phyloP scores from a whole-genome alignment of 345 rosid genomes.

The Xanthoceras sorbifolium region DNA sequence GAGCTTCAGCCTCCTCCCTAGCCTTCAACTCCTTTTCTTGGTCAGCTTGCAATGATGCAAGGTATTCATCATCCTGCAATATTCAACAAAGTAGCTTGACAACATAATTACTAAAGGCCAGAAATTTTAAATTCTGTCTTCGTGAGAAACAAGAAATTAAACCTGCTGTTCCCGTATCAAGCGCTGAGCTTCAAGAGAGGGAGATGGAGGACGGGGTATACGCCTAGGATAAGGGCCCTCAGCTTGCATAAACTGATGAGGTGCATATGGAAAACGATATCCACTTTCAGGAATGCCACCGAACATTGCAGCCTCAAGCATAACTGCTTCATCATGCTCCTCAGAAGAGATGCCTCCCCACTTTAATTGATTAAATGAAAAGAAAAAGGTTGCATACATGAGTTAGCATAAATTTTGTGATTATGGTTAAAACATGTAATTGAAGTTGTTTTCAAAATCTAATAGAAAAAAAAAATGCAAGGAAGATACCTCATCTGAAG shows the following conservation, averaged over 20 bases:
- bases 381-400: constrained; percentile 18
- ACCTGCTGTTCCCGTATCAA: constrained; percentile 99
- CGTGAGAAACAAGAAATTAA: constrained; percentile 11
- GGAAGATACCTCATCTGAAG: constrained; percentile 72
- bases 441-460: not conserved
- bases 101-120: not conserved
- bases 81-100: constrained; percentile 13
- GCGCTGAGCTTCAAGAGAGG: constrained; percentile 93
- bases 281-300: constrained; percentile 95
- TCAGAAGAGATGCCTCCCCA: constrained; percentile 99
- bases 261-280: constrained; percentile 59
- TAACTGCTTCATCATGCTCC: constrained; percentile 99
- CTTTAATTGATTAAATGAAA: constrained; percentile 39
- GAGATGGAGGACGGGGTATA: constrained; percentile 80
- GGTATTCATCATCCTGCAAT: constrained; percentile 93
- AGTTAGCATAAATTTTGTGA: not conserved
- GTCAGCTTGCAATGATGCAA: constrained; percentile 95
- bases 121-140: constrained; percentile 1
- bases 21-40: constrained; percentile 88
- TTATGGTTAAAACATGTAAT: not conserved
- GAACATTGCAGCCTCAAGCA: constrained; percentile 99
- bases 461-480: not conserved
- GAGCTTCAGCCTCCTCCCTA: constrained; percentile 83
- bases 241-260: constrained; percentile 59
- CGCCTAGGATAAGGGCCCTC: constrained; percentile 51